Conservation (phyloP, 2,329 filamentous ascomycete species). For the Phialophora tarda region DNA sequence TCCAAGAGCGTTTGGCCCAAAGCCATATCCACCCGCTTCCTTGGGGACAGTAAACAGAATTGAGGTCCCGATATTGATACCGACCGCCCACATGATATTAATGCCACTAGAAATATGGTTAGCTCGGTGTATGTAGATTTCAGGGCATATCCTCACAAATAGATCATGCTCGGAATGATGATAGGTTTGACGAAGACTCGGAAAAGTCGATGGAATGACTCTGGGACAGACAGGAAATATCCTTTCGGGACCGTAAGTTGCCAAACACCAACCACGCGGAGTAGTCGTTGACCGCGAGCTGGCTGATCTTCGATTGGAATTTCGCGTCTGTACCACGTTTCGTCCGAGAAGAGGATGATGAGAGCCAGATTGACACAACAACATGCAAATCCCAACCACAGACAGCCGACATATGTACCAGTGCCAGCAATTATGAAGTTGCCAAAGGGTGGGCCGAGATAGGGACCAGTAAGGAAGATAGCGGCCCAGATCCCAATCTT, state of each 20-base stretch:
- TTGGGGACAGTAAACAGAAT: constrained; percentile 55
- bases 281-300: background rate
- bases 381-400: constrained; percentile 44
- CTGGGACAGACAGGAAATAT: constrained; percentile 41
- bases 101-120: constrained; percentile 29
- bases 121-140: background rate
- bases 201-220: constrained; percentile 45
- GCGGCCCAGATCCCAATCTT: constrained; percentile 49
- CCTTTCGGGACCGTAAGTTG: constrained; percentile 23
- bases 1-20: constrained; percentile 56
- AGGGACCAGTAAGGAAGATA: constrained; percentile 43
- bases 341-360: constrained; percentile 35
- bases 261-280: background rate
- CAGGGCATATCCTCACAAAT: constrained; percentile 40
- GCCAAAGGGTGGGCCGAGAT: constrained; percentile 36
- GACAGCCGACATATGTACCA: constrained; percentile 44
- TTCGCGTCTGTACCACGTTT: background rate
- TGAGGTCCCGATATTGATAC: constrained; percentile 61
- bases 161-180: constrained; percentile 39
- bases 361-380: constrained; percentile 39
- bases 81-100: constrained; percentile 49
- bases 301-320: background rate
- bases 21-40: constrained; percentile 48
- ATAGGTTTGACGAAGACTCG: constrained; percentile 45
- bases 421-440: constrained; percentile 46